A percentile compares a stretch with the other conserved stretches of the same genome.
phyloP scores from a whole-genome alignment of 768 basidiomycete species.

The Sutorius australiensis region DNA sequence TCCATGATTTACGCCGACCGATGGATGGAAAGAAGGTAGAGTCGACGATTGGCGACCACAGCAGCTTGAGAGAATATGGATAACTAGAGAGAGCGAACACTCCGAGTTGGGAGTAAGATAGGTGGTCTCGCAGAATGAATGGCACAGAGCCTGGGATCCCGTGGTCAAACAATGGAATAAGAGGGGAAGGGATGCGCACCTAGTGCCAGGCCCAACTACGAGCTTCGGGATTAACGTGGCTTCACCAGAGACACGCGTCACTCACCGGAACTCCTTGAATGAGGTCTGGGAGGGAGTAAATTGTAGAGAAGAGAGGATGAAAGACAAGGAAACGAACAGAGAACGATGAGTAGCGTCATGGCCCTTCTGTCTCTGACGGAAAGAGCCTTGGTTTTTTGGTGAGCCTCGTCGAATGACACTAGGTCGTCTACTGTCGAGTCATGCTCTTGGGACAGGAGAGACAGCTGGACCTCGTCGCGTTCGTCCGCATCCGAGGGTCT shows the following conservation, averaged over 20 bases:
- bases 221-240: constrained; percentile 5
- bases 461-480: constrained; percentile 60
- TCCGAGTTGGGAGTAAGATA: constrained; percentile 96
- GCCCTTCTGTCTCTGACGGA: constrained; percentile 77
- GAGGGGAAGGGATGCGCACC: constrained; percentile 40
- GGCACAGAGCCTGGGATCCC: constrained; percentile 77
- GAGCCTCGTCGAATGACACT: constrained; percentile 31
- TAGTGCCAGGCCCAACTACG: constrained; percentile 82
- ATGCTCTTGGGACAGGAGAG: constrained; percentile 51
- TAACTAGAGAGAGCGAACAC: constrained; percentile 91
- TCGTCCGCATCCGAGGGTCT: constrained; percentile 23
- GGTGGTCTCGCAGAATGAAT: constrained; percentile 89
- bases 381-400: constrained; percentile 45
- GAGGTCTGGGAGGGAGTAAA: constrained; percentile 45
- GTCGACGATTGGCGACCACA: constrained; percentile 98
- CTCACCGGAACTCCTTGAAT: constrained; percentile 89
- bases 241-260: constrained; percentile 18
- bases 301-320: constrained; percentile 5
- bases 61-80: constrained; percentile 92
- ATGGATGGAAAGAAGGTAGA: constrained; percentile 76
- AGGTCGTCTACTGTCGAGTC: constrained; percentile 42
- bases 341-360: constrained; percentile 78
- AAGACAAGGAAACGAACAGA: constrained; percentile 60
- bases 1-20: constrained; percentile 98
- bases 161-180: constrained; percentile 2